Conservation (phyloP, 306 rosid species). For the Cercis canadensis region DNA sequence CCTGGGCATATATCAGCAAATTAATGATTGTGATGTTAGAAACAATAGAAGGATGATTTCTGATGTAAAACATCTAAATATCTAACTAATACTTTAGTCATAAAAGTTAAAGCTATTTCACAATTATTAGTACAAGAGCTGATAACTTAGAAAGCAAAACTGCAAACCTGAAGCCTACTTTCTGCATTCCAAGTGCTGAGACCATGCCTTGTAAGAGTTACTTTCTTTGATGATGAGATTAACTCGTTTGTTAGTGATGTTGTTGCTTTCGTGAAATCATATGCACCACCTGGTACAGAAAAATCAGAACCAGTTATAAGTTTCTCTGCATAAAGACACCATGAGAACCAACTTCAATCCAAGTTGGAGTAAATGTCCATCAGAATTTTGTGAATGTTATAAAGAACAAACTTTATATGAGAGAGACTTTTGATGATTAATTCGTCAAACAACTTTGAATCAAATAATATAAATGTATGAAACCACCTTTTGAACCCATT, state of each 20-base stretch:
- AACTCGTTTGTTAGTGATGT: conserved; percentile 57
- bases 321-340: conserved; percentile 46
- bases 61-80: neutral
- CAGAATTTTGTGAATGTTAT: neutral
- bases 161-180: conserved; percentile 69
- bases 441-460: neutral
- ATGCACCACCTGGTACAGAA: conserved; percentile 72
- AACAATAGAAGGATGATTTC: neutral
- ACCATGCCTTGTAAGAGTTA: conserved; percentile 70
- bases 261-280: conserved; percentile 69
- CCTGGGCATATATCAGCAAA: conserved; percentile 39
- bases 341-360: conserved; percentile 17
- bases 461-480: neutral
- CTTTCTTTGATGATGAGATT: conserved; percentile 67
- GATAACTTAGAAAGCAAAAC: conserved; percentile 21
- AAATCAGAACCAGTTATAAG: conserved; percentile 37
- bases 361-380: neutral
- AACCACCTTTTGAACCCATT: neutral
- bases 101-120: conserved; percentile 10
- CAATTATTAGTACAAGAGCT: neutral
- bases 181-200: conserved; percentile 83
- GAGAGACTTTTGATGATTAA: neutral
- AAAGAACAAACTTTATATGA: conserved; percentile 9
- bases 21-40: conserved; percentile 16
- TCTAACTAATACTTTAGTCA: neutral